Evolutionary conservation across 352 stramenopile species (phyloP), one percentile per base, ranked within the genome.

Genomic region (Phytophthora sansomeana): DNA sequence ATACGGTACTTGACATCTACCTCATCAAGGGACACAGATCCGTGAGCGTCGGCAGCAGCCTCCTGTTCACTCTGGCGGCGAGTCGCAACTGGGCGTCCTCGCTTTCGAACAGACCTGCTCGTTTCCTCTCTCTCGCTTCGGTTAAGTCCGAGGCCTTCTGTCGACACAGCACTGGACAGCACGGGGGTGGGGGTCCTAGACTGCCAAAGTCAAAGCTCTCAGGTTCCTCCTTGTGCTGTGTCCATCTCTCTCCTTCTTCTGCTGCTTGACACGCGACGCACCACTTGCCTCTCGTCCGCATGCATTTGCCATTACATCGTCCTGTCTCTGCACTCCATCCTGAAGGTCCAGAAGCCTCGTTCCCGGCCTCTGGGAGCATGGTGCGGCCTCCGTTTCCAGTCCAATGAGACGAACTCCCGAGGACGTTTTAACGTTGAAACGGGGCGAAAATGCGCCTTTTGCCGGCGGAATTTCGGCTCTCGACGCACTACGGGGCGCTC

Each of bases 91-190:
- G n/a, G n/a, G n/a, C 39, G n/a, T 46, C n/a, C n/a, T 26, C n/a
- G 17, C 3, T 17, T 32, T 29, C 30, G 33, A 53, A 49, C 1
- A 68, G 32, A 38, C 17, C 51, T 59, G 47, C 43, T 28, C 50
- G 19, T 50, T 73, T 69, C 51, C 28, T 41, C 39, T 73, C 65
- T n/a, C 69, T 38, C 21, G 42, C 59, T 16, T 39, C 65, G 8
- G 66, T 75, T 30, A 66, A 73, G 60, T 83, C 75, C 48, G 58
- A 72, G 28, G 75, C 75, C 44, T 78, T 63, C 64, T 83, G 75
- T 0, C 75, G 72, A 55, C 75, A 63, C n/a, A 83, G 44, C 54
- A 53, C 47, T 5, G 75, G 72, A 24, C 71, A 64, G 35, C 17
- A 46, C 17, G 64, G 53, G 21, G 75, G 75, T 36, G 75, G 75